Evolutionary conservation across 495 filamentous ascomycete genomes (phyloP).

Genomic region (Parachaetomium inaequale): DNA sequence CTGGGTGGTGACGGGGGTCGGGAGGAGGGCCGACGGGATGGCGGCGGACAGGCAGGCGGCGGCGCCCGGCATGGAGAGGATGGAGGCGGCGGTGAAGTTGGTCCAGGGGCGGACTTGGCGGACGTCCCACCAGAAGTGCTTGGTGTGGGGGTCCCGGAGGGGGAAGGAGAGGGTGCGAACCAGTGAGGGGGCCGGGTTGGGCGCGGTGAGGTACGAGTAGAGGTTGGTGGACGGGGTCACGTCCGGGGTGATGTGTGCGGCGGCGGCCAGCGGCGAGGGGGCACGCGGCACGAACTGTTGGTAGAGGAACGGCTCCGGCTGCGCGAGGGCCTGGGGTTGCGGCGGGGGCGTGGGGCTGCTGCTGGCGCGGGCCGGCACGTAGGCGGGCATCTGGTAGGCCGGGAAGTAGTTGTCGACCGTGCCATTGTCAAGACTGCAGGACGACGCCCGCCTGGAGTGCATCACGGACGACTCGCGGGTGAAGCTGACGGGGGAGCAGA

Average conservation of each 20-base stretch:
- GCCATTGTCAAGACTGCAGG: slow-evolving; percentile 63
- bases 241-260: slow-evolving; percentile 40
- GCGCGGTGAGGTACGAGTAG: slow-evolving; percentile 69
- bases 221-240: slow-evolving; percentile 62
- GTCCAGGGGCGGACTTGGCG: slow-evolving; percentile 81
- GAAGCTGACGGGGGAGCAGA: slow-evolving; percentile 67
- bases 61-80: slow-evolving; percentile 70
- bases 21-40: slow-evolving; percentile 61
- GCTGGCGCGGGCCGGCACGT: slow-evolving; percentile 45
- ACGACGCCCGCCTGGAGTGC: slow-evolving; percentile 61
- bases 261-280: slow-evolving; percentile 47
- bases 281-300: slow-evolving; percentile 42
- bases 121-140: slow-evolving; percentile 93
- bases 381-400: slow-evolving; percentile 73
- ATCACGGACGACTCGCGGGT: slow-evolving; percentile 45
- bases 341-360: slow-evolving; percentile 32
- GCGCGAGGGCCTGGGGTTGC: slow-evolving; percentile 31
- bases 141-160: slow-evolving; percentile 63
- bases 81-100: slow-evolving; percentile 67
- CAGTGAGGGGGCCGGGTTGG: slow-evolving; percentile 77
- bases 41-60: slow-evolving; percentile 68
- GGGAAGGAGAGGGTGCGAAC: slow-evolving; percentile 74
- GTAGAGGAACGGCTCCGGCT: slow-evolving; percentile 45
- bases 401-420: slow-evolving; percentile 69
- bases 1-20: slow-evolving; percentile 50